Base-by-base conservation (phyloP, 352 stramenopile genomes). In the Aphanomyces invadans region DNA sequence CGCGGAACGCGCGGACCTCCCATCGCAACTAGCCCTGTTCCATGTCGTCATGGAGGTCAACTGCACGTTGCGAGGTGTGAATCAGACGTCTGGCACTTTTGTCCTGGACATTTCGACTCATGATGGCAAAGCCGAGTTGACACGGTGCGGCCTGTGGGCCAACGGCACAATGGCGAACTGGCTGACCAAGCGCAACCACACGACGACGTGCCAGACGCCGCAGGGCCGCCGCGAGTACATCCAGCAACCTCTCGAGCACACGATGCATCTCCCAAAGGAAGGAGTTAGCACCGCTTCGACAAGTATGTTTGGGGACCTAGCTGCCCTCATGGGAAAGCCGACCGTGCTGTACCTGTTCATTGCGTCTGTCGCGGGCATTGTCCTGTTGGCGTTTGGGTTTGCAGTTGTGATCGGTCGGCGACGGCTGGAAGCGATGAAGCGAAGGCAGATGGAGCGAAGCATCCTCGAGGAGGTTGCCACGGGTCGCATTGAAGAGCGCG, bases 31-130 rank as follows among this genome's bases (percentile, higher is more conserved):
- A 61, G 75, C 78, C 68, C 45, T 65, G 10, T 93, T 90, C 80
- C 83, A 94, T 77, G 83, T 92, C 21, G 83, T 92, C 46, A 77
- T 83, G 3, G 88, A 90, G 70, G 89, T 94, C 48, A 91, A 91
- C 75, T 94, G 85, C 31, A 91, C 81, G 25, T 88, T 90, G 76
- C 68, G 86, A 54, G 71, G 72, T 21, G 64, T 86, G 15, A 81
- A 93, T 60, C 75, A 90, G 75, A 92, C 83, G 4, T 76, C 86
- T 45, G 82, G 83, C 26, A 76, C 76, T 45, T 94, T 91, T 62
- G 75, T 94, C n/a, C 67, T 94, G 3, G 90, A 94, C 77, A 89
- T 94, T 31, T 84, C 89, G 39, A 80, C 82, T 23, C 83, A 91
- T 49, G 81, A 82, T 65, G 88, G 90, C 73, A 78, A 81, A 23